These are phyloP conservation scores for Vanderwaltozyma verrucispora DNA, from an alignment of 805 yeast genomes.

Conservation along the genomic window DNA sequence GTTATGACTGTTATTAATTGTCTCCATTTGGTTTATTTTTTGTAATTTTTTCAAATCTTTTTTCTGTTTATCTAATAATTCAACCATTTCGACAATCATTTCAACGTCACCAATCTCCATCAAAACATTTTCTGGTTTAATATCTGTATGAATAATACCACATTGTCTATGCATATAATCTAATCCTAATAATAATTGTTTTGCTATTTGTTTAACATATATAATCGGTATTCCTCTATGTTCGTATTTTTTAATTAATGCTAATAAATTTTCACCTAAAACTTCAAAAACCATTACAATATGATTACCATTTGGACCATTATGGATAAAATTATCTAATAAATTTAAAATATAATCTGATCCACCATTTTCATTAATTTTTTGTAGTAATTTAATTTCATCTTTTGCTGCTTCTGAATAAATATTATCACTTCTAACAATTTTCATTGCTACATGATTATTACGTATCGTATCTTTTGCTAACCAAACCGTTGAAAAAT, in stretches of 20 bases:
- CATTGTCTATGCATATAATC: slow-evolving; percentile 53
- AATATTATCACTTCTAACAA: slow-evolving; percentile 82
- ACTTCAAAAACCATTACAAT: slow-evolving; percentile 97
- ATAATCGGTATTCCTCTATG: slow-evolving; percentile 71
- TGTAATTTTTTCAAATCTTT: slow-evolving; percentile 34
- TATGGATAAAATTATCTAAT: slow-evolving; percentile 74
- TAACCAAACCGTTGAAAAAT: slow-evolving; percentile 91
- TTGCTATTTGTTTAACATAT: slow-evolving; percentile 72
- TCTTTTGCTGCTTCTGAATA: slow-evolving; percentile 92
- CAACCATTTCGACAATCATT: slow-evolving; percentile 58
- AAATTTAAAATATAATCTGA: slow-evolving; percentile 71
- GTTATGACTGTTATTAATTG: not conserved
- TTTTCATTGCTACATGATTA: slow-evolving; percentile 85
- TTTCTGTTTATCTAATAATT: slow-evolving; percentile 44
- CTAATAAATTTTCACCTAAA: slow-evolving; percentile 83
- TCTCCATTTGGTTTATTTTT: slow-evolving; percentile 7
- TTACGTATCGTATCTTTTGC: slow-evolving; percentile 49
- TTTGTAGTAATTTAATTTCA: slow-evolving; percentile 71
- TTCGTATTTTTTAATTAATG: slow-evolving; percentile 66
- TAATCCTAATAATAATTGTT: slow-evolving; percentile 62
- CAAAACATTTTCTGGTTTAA: slow-evolving; percentile 69
- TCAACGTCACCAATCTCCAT: slow-evolving; percentile 81
- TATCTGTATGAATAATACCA: slow-evolving; percentile 67
- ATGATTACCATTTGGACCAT: slow-evolving; percentile 87
- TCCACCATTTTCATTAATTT: slow-evolving; percentile 55